Conservation (phyloP, 2,329 filamentous ascomycete genomes). For the Phoma sp. region DNA sequence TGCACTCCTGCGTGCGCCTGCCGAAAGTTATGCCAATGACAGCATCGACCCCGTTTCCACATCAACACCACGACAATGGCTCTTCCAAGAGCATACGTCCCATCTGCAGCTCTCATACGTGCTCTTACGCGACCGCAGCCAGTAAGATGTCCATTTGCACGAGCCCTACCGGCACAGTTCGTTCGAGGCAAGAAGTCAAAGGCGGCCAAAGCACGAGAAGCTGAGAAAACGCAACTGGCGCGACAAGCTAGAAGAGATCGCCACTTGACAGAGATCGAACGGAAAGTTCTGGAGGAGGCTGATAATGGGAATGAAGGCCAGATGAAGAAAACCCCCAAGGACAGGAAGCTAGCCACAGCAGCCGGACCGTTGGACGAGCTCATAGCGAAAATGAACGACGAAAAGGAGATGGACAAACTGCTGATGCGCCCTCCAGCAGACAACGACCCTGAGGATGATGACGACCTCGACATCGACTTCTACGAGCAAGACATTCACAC, state of each 20-base stretch:
- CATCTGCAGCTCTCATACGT: slow-evolving; percentile 34
- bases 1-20: slow-evolving; percentile 18
- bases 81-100: slow-evolving; percentile 30
- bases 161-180: slow-evolving; percentile 23
- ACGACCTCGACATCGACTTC: slow-evolving; percentile 31
- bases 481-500: slow-evolving; percentile 41
- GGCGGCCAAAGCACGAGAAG: slow-evolving; percentile 16
- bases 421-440: neutral
- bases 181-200: slow-evolving; percentile 32
- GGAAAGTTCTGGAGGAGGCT: neutral
- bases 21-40: slow-evolving; percentile 17
- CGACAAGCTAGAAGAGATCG: neutral
- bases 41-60: neutral
- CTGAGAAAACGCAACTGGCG: slow-evolving; percentile 5
- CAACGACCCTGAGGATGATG: slow-evolving; percentile 18
- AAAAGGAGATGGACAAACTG: slow-evolving; percentile 2
- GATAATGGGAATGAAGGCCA: neutral
- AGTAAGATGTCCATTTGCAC: slow-evolving; percentile 25
- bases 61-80: neutral
- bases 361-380: neutral
- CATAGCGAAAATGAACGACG: slow-evolving; percentile 1
- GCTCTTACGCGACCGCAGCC: slow-evolving; percentile 31
- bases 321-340: neutral
- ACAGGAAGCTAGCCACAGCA: neutral
- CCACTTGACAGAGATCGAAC: neutral